Evolutionary conservation across 2,329 filamentous ascomycete genomes (phyloP), one percentile per base, ranked within the genome.

Genomic region (Fusarium multiceps): DNA sequence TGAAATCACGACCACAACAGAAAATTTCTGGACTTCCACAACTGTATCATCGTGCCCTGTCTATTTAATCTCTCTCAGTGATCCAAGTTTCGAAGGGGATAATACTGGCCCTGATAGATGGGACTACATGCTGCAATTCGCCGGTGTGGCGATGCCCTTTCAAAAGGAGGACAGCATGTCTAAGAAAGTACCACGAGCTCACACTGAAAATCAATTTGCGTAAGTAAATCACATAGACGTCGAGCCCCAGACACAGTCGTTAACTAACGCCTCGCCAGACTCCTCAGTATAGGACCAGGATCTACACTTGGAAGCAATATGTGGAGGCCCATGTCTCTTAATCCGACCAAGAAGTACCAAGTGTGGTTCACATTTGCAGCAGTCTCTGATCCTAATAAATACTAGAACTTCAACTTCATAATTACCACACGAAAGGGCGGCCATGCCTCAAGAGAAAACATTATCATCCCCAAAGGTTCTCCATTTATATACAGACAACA

Each of bases 331-430:
- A 30, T 62, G 18, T 62, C 40, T 28, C 46, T 53, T 12, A 40
- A 60, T 13, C 41, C 41, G 7, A 30, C 20, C 10, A 62, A 62
- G 30, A 59, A 62, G 25, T 60, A 60, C 23, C 40, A 46, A 34
- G n/a, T 47, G 3, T 54, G 40, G 41, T 41, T 61, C 27, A 21
- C 46, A 10, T 62, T 46, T 53, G 47, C 47, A 12, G 46, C 59
- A 23, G 16, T 62, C 5, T 46, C 21, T 46, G 34, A 37, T 30
- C 25, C 56, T 8, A 30, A 60, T 13, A 25, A 53, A 32, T 30
- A 41, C 12, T 60, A 46, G 25, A 4, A 4, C 5, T 32, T 47
- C 6, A 21, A n/a, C 20, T 47, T 54, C 28, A n/a, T 32, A 18
- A 40, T 53, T 7, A 14, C 20, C 20, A 62, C 25, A 62, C 55